Conservation (phyloP, 306 rosid species). For the Gynostemma pentaphyllum region DNA sequence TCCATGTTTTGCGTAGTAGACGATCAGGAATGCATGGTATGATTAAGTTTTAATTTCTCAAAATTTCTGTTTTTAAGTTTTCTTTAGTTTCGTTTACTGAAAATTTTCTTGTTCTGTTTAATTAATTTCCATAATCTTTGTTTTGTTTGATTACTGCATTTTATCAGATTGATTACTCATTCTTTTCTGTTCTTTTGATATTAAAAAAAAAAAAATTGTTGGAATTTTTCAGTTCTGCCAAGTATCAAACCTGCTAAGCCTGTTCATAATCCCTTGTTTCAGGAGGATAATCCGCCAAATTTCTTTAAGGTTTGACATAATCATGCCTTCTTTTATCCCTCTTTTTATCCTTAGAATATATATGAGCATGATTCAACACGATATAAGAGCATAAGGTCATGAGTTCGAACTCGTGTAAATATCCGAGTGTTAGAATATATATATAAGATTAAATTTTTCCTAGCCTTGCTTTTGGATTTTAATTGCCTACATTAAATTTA, state of each 20-base stretch:
- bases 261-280: constrained; percentile 37
- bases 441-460: too few relatives aligned
- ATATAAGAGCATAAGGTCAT: too few relatives aligned
- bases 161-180: background rate
- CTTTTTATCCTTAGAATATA: too few relatives aligned
- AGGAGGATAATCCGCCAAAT: constrained; percentile 25
- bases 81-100: too few relatives aligned
- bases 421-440: too few relatives aligned
- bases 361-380: too few relatives aligned
- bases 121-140: too few relatives aligned
- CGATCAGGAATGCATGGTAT: constrained; percentile 22
- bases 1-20: constrained; percentile 31
- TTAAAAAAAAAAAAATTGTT: too few relatives aligned
- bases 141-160: background rate
- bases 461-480: too few relatives aligned
- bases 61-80: background rate
- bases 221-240: constrained; percentile 37
- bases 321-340: too few relatives aligned
- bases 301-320: constrained; percentile 35
- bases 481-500: background rate
- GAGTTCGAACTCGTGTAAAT: too few relatives aligned
- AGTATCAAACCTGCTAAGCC: constrained; percentile 40
- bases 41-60: background rate
- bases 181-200: background rate
- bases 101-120: too few relatives aligned